Evolutionary conservation across 805 yeast species (phyloP).

Genomic region (Sugiyamaella mastotermitis): DNA sequence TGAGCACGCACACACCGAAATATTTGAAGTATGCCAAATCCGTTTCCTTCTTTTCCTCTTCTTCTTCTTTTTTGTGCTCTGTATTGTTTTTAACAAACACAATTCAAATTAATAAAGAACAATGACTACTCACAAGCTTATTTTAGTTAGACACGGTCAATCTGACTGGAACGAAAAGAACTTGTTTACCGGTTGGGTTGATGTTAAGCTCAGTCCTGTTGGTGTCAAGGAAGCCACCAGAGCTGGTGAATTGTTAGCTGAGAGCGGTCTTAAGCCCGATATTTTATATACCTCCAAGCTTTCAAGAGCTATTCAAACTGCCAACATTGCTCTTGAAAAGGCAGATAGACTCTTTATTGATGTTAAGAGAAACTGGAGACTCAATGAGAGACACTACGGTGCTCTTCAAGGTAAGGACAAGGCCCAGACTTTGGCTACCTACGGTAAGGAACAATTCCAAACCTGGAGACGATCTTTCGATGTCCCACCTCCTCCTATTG

Average conservation of each 20-base stretch:
- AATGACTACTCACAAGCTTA: constrained; percentile 60
- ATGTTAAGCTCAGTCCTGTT: constrained; percentile 72
- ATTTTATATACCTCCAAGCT: constrained; percentile 85
- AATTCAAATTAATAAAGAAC: no score
- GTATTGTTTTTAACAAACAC: no score
- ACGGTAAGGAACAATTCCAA: constrained; percentile 90
- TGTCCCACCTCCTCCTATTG: constrained; percentile 90
- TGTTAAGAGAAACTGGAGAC: constrained; percentile 93
- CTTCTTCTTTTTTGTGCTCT: constrained; percentile 22
- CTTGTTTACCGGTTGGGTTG: constrained; percentile 99
- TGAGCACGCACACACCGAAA: no score
- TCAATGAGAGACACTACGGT: constrained; percentile 99
- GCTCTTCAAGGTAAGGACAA: constrained; percentile 98
- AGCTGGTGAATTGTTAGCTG: constrained; percentile 89
- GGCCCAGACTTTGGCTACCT: constrained; percentile 82
- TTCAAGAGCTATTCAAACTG: constrained; percentile 95
- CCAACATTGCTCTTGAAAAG: constrained; percentile 79
- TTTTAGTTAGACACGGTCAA: constrained; percentile 98
- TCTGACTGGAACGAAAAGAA: constrained; percentile 98
- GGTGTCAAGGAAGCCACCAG: constrained; percentile 88
- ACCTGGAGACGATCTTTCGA: constrained; percentile 97
- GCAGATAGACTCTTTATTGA: constrained; percentile 91
- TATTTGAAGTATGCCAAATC: no score
- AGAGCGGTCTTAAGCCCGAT: constrained; percentile 80
- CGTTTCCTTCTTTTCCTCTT: no score